Percentiles rank a stretch among this genome's conserved stretches.
Conservation (phyloP, 768 basidiomycete genomes). For the Trichaptum fuscoviolaceum region DNA sequence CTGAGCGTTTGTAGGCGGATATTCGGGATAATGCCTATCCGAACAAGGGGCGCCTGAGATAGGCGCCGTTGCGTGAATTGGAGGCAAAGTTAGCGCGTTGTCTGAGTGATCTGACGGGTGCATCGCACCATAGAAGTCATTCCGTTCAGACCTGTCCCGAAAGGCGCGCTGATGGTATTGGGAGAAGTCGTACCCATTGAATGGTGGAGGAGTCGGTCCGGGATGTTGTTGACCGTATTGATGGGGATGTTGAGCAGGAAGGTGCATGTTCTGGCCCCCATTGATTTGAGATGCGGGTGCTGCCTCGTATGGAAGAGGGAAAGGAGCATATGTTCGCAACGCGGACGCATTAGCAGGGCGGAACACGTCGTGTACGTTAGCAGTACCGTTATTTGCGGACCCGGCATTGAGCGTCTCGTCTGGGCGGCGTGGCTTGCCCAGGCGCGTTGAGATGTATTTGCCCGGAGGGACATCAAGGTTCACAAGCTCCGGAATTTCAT, state of each 20-base stretch:
- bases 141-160: neutral
- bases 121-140: neutral
- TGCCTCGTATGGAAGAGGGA: slow-evolving; percentile 26
- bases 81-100: neutral
- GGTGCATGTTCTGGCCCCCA: neutral
- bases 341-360: slow-evolving; percentile 22
- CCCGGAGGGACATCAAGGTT: slow-evolving; percentile 63
- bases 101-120: neutral
- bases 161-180: neutral
- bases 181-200: neutral
- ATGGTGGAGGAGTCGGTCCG: neutral
- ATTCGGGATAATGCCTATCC: neutral
- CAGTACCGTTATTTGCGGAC: slow-evolving; percentile 21
- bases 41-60: neutral
- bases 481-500: slow-evolving; percentile 54
- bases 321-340: slow-evolving; percentile 37
- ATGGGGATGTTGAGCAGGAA: neutral
- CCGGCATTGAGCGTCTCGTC: slow-evolving; percentile 28
- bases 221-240: neutral
- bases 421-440: slow-evolving; percentile 44
- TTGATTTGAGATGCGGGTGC: slow-evolving; percentile 14
- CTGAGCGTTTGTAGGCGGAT: neutral
- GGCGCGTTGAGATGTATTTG: slow-evolving; percentile 62
- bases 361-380: slow-evolving; percentile 34
- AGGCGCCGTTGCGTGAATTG: neutral